These are phyloP conservation scores for Waltiozyma sp. DNA, from an alignment of 1,139 yeast species.

Conservation along the genomic window DNA sequence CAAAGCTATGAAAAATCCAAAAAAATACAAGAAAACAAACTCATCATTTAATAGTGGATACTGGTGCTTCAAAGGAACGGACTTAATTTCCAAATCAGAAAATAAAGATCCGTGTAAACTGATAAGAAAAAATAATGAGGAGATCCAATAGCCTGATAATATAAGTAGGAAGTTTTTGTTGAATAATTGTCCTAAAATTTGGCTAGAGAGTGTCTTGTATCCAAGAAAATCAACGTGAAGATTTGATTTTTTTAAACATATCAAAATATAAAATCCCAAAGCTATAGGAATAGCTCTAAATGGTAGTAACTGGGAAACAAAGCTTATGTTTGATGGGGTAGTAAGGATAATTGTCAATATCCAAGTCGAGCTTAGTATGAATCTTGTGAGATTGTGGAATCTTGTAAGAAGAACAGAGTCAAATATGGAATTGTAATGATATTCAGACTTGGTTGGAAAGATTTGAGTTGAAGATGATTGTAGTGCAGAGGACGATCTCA, in stretches of 20 bases:
- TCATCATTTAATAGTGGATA: constrained; percentile 53
- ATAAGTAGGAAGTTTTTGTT: constrained; percentile 30
- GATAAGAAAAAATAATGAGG: constrained; percentile 27
- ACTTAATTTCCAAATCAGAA: constrained; percentile 15
- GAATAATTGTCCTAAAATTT: constrained; percentile 35
- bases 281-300: constrained; percentile 13
- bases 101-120: constrained; percentile 23
- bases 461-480: neutral
- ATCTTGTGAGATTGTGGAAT: constrained; percentile 26
- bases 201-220: constrained; percentile 39
- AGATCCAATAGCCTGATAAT: constrained; percentile 27
- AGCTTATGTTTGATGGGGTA: constrained; percentile 18
- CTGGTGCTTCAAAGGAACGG: constrained; percentile 34
- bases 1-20: constrained; percentile 30
- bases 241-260: constrained; percentile 37
- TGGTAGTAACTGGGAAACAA: constrained; percentile 15
- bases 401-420: constrained; percentile 28
- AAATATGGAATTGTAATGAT: constrained; percentile 27
- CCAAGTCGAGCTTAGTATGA: constrained; percentile 25
- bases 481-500: neutral
- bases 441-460: constrained; percentile 10
- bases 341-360: constrained; percentile 21
- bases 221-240: constrained; percentile 41
- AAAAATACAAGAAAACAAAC: constrained; percentile 42
- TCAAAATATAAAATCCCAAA: constrained; percentile 29